Percentiles rank a stretch among this genome's conserved stretches.
Conservation (phyloP, 2,329 filamentous ascomycete genomes). For the Fusarium sp. region DNA sequence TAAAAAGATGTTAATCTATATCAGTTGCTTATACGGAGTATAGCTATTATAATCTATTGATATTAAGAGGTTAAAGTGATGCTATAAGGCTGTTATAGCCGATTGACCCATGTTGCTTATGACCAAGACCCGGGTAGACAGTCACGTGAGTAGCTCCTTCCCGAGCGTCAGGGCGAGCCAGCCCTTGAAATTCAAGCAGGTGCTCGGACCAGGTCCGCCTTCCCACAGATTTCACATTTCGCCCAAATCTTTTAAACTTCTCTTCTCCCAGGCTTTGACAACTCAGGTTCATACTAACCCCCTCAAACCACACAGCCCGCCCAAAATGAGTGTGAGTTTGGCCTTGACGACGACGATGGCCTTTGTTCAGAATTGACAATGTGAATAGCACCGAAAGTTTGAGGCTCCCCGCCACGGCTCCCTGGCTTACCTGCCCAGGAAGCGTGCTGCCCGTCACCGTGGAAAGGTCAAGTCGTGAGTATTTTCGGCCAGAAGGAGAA, state of each 20-base stretch:
- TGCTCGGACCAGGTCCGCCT: no score
- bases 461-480: conserved; percentile 99
- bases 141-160: no score
- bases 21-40: no score
- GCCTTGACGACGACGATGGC: conserved; percentile 44
- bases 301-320: conserved; percentile 55
- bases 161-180: no score
- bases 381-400: conserved; percentile 67
- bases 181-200: no score
- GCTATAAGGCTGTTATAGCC: no score
- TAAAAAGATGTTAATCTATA: no score
- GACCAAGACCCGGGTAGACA: no score
- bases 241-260: conserved; percentile 54
- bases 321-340: conserved; percentile 59
- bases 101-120: no score
- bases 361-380: conserved; percentile 46
- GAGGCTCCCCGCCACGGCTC: conserved; percentile 96
- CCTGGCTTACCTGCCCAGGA: conserved; percentile 87
- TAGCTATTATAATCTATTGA: no score
- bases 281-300: conserved; percentile 55
- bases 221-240: conserved; percentile 44
- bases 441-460: conserved; percentile 93
- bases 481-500: conserved; percentile 18
- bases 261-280: conserved; percentile 53
- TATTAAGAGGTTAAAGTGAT: no score